phyloP scores from a whole-genome alignment of 306 rosid species.

The Prunus mongolica region DNA sequence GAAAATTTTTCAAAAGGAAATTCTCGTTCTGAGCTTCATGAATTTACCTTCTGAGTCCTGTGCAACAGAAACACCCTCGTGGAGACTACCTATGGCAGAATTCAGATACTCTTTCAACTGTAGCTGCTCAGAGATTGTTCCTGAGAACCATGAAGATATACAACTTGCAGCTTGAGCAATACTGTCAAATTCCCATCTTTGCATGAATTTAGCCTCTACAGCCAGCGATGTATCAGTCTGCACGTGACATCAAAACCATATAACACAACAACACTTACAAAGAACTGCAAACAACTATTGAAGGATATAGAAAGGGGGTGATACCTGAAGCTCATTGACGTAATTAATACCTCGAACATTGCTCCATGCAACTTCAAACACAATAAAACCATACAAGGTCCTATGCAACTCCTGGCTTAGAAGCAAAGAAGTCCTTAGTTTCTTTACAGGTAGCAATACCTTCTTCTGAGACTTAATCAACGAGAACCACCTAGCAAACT shows the following conservation, averaged over 20 bases:
- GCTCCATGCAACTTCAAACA: conserved; percentile 83
- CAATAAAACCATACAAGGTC: conserved; percentile 80
- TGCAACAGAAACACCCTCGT: not conserved
- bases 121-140: conserved; percentile 54
- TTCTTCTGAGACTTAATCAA: conserved; percentile 68
- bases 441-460: conserved; percentile 80
- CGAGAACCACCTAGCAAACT: conserved; percentile 52
- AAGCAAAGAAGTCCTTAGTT: conserved; percentile 57
- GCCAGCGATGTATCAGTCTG: conserved; percentile 94
- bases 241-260: conserved; percentile 22
- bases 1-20: not conserved
- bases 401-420: conserved; percentile 68
- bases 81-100: conserved; percentile 52
- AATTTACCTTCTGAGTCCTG: not conserved
- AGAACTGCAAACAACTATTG: conserved; percentile 10
- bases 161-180: conserved; percentile 77
- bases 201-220: conserved; percentile 72
- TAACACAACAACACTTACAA: conserved; percentile 15
- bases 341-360: conserved; percentile 86
- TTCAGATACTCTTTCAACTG: conserved; percentile 67
- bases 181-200: conserved; percentile 95
- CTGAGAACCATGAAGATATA: conserved; percentile 82
- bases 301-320: conserved; percentile 18
- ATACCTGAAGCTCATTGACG: conserved; percentile 94
- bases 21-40: not conserved